Evolutionary conservation across 2,329 filamentous ascomycete genomes (phyloP).

Genomic region (Stachybotrys echinatus): DNA sequence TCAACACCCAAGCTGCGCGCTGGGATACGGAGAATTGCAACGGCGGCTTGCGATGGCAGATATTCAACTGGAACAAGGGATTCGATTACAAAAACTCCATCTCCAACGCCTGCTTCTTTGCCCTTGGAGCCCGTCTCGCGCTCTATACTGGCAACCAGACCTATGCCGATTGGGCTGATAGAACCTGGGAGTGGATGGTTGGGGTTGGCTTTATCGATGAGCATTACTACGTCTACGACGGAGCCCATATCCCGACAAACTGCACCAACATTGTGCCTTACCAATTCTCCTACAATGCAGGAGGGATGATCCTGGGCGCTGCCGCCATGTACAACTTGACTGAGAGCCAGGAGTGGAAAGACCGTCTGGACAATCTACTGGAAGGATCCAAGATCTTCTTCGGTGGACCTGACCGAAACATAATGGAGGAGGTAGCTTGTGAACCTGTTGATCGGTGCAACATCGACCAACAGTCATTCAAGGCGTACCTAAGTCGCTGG

Average conservation of each 20-base stretch:
- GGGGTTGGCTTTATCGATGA: conserved; percentile 52
- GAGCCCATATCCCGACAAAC: conserved; percentile 49
- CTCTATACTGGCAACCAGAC: conserved; percentile 72
- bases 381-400: conserved; percentile 51
- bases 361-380: conserved; percentile 52
- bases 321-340: conserved; percentile 66
- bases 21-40: conserved; percentile 66
- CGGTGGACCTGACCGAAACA: conserved; percentile 39
- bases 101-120: conserved; percentile 58
- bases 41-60: conserved; percentile 82
- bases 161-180: conserved; percentile 73
- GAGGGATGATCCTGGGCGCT: conserved; percentile 59
- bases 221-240: conserved; percentile 58
- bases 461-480: conserved; percentile 58
- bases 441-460: conserved; percentile 58
- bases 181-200: conserved; percentile 65
- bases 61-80: conserved; percentile 76
- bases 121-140: conserved; percentile 61
- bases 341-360: conserved; percentile 47
- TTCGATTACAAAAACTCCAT: conserved; percentile 73
- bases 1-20: conserved; percentile 69
- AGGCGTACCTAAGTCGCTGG: conserved; percentile 58
- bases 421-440: conserved; percentile 64
- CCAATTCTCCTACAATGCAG: conserved; percentile 67
- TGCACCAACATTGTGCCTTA: conserved; percentile 54